Base-by-base conservation (phyloP, 106 monocot genomes). In the Chionographis japonica region DNA sequence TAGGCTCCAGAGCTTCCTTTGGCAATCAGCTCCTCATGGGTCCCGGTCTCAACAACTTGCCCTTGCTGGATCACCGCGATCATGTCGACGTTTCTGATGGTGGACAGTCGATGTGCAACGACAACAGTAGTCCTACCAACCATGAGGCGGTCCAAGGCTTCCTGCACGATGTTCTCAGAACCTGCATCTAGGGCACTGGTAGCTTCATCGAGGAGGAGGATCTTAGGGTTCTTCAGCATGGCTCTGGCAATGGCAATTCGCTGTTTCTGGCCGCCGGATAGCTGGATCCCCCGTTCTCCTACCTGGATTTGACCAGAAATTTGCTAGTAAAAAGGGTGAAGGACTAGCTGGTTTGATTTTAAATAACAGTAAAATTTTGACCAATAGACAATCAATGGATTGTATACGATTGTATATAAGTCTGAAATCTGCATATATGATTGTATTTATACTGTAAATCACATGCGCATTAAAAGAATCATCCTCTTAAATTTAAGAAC, bases 41-140 rank as follows among this genome's bases (percentile, higher is more conserved):
- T 89, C 41, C 97, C 97, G 40, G 92, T 90, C 67, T 98, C 97
- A 56, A 87, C 89, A 67, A 98, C 92, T 52, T 98, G 92, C 13
- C 97, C 97, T 73, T 98, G 92, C 68, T 98, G 97, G 65, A 98
- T 92, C 35, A 98, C 97, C 16, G 97, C 97, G 41, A 98, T 98
- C 27, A 75, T 85, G 54, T 98, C 89, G 8, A 87, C 86, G 60
- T 98, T 89, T 75, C 83, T 79, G 57, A 98, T 98, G 38, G 92
- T 98, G 41, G 92, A 92, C 9, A 98, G 90, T 10, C 97, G 84
- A 71, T 98, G 97, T 1, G 97, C 97, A 69, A 98, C 85, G 52
- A 98, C 89, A 38, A 98, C 92, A n/a, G 97, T 92, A 4, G 97
- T 92, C 62, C 97, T 86, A 3, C 97, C 97, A 52, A 92, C 80